Evolutionary conservation across 257 asterid species (phyloP), one percentile per base, ranked within the genome.

Genomic region (Fraxinus quadrangulata): DNA sequence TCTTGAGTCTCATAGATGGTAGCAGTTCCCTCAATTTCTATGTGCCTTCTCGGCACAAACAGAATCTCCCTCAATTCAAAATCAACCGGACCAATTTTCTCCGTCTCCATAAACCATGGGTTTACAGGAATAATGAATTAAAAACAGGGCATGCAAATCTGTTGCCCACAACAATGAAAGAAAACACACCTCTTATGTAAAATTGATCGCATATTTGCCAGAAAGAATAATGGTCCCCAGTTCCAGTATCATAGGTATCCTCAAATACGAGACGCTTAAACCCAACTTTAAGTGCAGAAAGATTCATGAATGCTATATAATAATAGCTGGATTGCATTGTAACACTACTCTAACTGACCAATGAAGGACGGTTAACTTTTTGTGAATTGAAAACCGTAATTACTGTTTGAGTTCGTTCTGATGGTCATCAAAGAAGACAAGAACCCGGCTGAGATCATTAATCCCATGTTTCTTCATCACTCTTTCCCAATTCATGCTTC

Each of bases 181-280:
- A 70, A 61, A 75, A 74, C 77, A 36, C 76, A 91, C 98, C 98
- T 87, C 90, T 89, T 63, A 93, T 87, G 71, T 93, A 93, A 81
- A 83, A 88, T 83, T 96, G 98, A 84, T 93, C 98, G 39, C 99
- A 96, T 73, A 93, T 96, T 81, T 96, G 99, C 81, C 99, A 84
- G 84, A 96, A 84, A 40, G 99, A 91, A 77, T 96, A 96, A 87
- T 96, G 99, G 81, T 96, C 97, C 98, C 97, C 98, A 8, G 97
- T 92, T 73, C 99, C 98, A 75, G 99, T 96, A 85, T 96, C 97
- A 79, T 96, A 96, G 84, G 93, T 96, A 86, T 96, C 99, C 90
- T 96, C 97, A 75, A 96, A 96, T 66, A 92, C 86, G 71, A 96
- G 94, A 87, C 93, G 98, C 87, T 85, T 89, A 88, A 96, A 96